phyloP scores from a whole-genome alignment of 1,284 basidiomycete species.

The Boletellus dicymbophilus region DNA sequence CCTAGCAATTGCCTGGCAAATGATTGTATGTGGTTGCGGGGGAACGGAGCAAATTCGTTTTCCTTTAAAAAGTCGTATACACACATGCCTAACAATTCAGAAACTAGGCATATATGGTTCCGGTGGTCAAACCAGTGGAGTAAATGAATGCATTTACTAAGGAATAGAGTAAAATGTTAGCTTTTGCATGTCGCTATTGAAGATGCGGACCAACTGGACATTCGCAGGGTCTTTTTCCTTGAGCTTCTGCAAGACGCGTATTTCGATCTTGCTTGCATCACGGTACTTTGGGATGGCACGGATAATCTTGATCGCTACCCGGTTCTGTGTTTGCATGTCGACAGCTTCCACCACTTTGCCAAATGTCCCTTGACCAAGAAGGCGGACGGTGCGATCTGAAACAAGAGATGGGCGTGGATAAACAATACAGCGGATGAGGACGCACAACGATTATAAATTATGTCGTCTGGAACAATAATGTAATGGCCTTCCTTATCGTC shows the following conservation, averaged over 20 bases:
- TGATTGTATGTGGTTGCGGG: constrained; percentile 92
- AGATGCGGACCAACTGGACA: constrained; percentile 67
- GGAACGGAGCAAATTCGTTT: constrained; percentile 97
- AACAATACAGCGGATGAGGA: constrained; percentile 10
- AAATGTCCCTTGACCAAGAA: constrained; percentile 98
- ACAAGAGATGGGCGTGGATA: constrained; percentile 20
- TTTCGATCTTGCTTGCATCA: constrained; percentile 98
- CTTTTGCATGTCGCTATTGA: not conserved
- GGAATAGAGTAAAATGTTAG: constrained; percentile 13
- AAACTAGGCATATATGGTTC: constrained; percentile 98
- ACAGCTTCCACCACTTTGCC: constrained; percentile 98
- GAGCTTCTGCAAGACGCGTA: constrained; percentile 91
- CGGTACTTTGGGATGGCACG: constrained; percentile 96
- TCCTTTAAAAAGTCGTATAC: constrained; percentile 99
- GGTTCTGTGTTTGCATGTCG: constrained; percentile 75
- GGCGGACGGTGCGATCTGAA: constrained; percentile 84
- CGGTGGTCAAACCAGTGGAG: constrained; percentile 95
- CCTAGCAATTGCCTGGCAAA: constrained; percentile 93
- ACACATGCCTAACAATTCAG: constrained; percentile 95
- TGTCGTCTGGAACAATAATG: constrained; percentile 87
- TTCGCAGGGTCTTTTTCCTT: constrained; percentile 91
- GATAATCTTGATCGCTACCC: constrained; percentile 99
- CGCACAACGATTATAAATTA: constrained; percentile 84
- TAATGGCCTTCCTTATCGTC: constrained; percentile 97
- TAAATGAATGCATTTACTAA: constrained; percentile 97